Evolutionary conservation across 805 yeast genomes (phyloP), one percentile per base, ranked within the genome.

Genomic region (Priceomyces castillae): DNA sequence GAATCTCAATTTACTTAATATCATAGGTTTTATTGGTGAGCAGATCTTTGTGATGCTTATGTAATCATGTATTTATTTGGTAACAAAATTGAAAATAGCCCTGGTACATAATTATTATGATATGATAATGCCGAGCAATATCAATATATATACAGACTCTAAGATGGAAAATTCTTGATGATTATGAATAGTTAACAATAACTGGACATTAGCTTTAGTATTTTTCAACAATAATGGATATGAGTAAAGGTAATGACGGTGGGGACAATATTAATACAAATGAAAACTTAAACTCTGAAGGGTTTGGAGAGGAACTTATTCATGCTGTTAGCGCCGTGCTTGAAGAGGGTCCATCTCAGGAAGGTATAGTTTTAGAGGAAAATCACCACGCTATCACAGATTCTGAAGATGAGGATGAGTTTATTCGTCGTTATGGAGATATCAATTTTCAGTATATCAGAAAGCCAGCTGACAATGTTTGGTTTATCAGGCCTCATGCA

Each of bases 401-500:
- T 40, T 53, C 59, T 20, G 68, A 63, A 42, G 71, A 47, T 3
- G 74, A 69, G 39, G 64, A 65, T 33, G 76, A 66, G 25, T 77
- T 78, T 48, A 64, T 76, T 2, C 53, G 59, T 38, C 75, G 71
- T 43, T 77, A 74, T 51, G 82, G 83, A 5, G 76, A 68, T 10
- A 67, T 78, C 28, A 42, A 72, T 3, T 73, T 76, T 37, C 62
- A 65, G 46, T 77, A 74, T 47, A 77, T 77, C 46, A 65, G 67
- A 31, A 63, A 64, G 18, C 80, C 80, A 0, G 53, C 42, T 31
- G 57, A 54, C n/a, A 38, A 60, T 1, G 58, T 67, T 46, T 59
- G 70, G 71, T 68, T 77, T 50, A 73, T 73, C 4, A 62, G 61
- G 34, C 86, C 86, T 0, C 75, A 76, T 53, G 86, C 85, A 0